phyloP scores from a whole-genome alignment of 2,329 filamentous ascomycete species.

The Epichloe baconii region DNA sequence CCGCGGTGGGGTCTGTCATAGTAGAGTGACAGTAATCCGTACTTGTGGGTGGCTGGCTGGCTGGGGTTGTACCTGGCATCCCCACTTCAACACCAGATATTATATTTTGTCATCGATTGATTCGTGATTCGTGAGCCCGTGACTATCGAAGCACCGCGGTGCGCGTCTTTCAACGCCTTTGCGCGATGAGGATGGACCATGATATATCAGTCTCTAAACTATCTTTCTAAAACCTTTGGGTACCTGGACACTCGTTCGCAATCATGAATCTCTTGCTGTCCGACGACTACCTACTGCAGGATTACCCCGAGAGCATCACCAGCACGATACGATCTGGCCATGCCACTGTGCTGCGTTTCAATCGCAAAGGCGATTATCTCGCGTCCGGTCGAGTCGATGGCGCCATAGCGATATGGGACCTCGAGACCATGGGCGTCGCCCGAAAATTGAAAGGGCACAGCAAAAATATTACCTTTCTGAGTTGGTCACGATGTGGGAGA shows the following conservation, averaged over 20 bases:
- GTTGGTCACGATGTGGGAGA: conserved; percentile 85
- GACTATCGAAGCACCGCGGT: neutral
- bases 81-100: too few relatives aligned
- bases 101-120: neutral
- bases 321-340: conserved; percentile 68
- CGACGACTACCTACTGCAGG: conserved; percentile 53
- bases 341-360: conserved; percentile 67
- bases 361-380: conserved; percentile 84
- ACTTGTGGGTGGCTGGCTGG: too few relatives aligned
- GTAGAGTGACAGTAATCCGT: too few relatives aligned
- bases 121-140: neutral
- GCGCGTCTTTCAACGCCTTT: neutral
- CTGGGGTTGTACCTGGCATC: too few relatives aligned
- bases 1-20: neutral
- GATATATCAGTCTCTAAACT: neutral
- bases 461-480: conserved; percentile 83
- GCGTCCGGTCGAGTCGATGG: conserved; percentile 91
- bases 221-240: neutral
- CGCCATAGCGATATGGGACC: conserved; percentile 88
- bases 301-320: conserved; percentile 83
- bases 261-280: conserved; percentile 47
- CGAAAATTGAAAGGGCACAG: conserved; percentile 89
- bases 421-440: conserved; percentile 94
- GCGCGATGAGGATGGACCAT: neutral
- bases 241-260: conserved; percentile 1